Percentiles rank a stretch among this genome's conserved stretches.
Conservation (phyloP, 169 alveolate genomes). For the Plasmodium berghei region DNA sequence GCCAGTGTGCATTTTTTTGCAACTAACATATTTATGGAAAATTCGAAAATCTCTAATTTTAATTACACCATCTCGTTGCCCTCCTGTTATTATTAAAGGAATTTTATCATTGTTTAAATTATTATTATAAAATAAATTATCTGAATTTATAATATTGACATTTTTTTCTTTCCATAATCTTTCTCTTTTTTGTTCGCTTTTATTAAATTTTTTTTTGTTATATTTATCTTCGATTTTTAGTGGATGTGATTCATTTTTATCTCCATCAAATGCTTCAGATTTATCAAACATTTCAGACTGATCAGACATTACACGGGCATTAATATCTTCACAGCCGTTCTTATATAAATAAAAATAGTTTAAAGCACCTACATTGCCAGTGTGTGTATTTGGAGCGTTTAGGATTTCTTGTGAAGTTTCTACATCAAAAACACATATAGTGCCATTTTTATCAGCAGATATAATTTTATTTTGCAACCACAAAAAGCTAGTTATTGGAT, state of each 20-base stretch:
- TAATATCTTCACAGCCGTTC: background rate
- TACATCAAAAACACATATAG: slow-evolving; percentile 50
- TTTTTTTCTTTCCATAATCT: background rate
- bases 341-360: slow-evolving; percentile 59
- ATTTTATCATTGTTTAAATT: slow-evolving; percentile 30
- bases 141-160: slow-evolving; percentile 17
- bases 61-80: slow-evolving; percentile 56
- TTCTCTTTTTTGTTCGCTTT: background rate
- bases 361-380: slow-evolving; percentile 72
- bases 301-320: background rate
- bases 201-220: background rate
- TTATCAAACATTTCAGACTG: background rate
- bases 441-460: slow-evolving; percentile 74
- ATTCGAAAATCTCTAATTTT: slow-evolving; percentile 74
- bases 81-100: slow-evolving; percentile 77
- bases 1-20: slow-evolving; percentile 69
- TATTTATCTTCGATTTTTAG: background rate
- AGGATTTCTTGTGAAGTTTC: slow-evolving; percentile 65
- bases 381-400: slow-evolving; percentile 50
- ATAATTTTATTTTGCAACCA: slow-evolving; percentile 73
- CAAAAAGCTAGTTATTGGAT: slow-evolving; percentile 73
- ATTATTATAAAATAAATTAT: slow-evolving; percentile 10
- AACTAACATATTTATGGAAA: slow-evolving; percentile 66
- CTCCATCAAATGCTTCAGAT: no score
- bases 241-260: no score